Evolutionary conservation across 1,284 basidiomycete genomes (phyloP), one percentile per base, ranked within the genome.

Genomic region (Ustilago nuda): DNA sequence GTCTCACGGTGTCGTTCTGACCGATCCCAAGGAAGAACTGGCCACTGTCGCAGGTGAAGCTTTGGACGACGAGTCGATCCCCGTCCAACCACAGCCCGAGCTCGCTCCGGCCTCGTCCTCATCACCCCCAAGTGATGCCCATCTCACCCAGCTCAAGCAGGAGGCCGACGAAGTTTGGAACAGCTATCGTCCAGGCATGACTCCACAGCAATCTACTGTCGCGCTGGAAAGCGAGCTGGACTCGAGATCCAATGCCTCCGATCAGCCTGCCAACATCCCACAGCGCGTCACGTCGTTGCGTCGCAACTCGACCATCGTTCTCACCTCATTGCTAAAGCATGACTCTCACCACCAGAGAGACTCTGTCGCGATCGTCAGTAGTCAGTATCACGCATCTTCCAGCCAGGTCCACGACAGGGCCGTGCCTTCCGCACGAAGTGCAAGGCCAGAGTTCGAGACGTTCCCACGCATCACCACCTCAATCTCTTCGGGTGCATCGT

Each of bases 91-190:
- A 12, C 23, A 54, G 9, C 19, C 33, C 33, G 35, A 35, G 23
- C 9, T 11, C 19, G 13, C 39, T 37, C 9, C 27, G 35, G 27
- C 41, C 35, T 52, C 51, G 32, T 17, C 19, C 27, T 27, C 51
- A 17, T 45, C 41, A 6, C 3, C 23, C 3, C 32, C 60, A 3
- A 7, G 39, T 17, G 60, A 63, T 13, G 19, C 46, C 2, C 64
- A 64, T 56, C 57, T 53, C 3, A 37, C 51, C 4, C 66, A 70
- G 41, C 67, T 75, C 60, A 75, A 70, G 54, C 63, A 66, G 37
- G 63, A 75, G 48, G 72, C 72, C 15, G 55, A 69, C n/a, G 35
- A 66, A 53, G 64, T 46, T 2, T 75, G 72, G 72, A 63, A 62
- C 4, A 56, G 58, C 19, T 67, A 66, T 17, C 60, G 64, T 0